These are phyloP conservation scores for Melaleuca alternifolia DNA, from an alignment of 345 rosid species.

Conservation along the genomic window DNA sequence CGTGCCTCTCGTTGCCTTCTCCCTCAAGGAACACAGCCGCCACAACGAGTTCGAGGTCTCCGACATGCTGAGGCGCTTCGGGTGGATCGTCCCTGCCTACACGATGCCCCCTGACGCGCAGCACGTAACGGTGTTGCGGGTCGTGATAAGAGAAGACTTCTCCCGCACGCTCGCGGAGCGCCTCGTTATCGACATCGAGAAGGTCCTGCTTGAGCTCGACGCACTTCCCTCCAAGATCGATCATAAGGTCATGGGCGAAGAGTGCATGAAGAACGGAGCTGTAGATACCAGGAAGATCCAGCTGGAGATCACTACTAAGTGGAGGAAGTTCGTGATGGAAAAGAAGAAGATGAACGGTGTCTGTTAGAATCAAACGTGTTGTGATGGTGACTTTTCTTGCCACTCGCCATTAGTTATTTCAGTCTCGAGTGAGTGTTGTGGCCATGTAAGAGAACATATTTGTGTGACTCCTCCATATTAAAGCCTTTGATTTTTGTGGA, in stretches of 20 bases:
- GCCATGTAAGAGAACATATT: background rate
- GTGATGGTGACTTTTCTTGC: background rate
- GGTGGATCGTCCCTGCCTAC: conserved; percentile 51
- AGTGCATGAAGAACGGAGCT: background rate
- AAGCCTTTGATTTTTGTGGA: background rate
- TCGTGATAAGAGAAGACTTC: conserved; percentile 45
- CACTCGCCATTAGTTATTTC: background rate
- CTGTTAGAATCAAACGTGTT: conserved; percentile 6
- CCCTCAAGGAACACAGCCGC: conserved; percentile 44
- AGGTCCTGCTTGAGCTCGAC: conserved; percentile 36
- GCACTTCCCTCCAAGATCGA: conserved; percentile 17
- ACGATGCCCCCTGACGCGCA: conserved; percentile 57
- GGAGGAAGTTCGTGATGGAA: conserved; percentile 36
- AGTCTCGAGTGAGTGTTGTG: background rate
- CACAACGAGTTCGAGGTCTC: conserved; percentile 60
- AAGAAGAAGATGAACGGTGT: conserved; percentile 34
- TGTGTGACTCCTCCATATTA: background rate
- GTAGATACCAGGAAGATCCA: conserved; percentile 5
- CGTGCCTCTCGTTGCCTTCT: conserved; percentile 78
- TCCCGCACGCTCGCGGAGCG: conserved; percentile 52
- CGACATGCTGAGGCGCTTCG: conserved; percentile 35
- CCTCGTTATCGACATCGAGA: conserved; percentile 30
- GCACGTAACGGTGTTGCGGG: conserved; percentile 45
- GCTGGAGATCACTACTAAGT: conserved; percentile 23
- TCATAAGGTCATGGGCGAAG: background rate